phyloP scores from a whole-genome alignment of 306 rosid species.

The cucumber (Cucumis sativus) region Cucumber_9930_V3 NC_026660.2:24210501-24211000 shows the following conservation, averaged over 20 bases:
- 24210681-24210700: neutral
- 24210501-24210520: neutral
- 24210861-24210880: neutral
- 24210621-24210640: slow-evolving; percentile 2
- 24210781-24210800: neutral
- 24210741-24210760: neutral
- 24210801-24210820: neutral
- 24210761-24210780: neutral
- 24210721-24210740: neutral
- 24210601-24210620: slow-evolving; percentile 4
- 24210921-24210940: neutral
- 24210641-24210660: neutral
- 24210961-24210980: neutral
- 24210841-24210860: neutral
- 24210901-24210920: neutral
- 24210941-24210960: neutral
- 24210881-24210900: neutral
- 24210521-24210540: slow-evolving; percentile 5
- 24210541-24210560: neutral
- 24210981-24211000: neutral
- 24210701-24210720: neutral
- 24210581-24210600: slow-evolving; percentile 4
- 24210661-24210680: neutral
- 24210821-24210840: neutral
- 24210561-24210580: neutral